Evolutionary conservation across 2,329 filamentous ascomycete genomes (phyloP), one percentile per base, ranked within the genome.

Genomic region (Thermomyces lanuginosus): DNA sequence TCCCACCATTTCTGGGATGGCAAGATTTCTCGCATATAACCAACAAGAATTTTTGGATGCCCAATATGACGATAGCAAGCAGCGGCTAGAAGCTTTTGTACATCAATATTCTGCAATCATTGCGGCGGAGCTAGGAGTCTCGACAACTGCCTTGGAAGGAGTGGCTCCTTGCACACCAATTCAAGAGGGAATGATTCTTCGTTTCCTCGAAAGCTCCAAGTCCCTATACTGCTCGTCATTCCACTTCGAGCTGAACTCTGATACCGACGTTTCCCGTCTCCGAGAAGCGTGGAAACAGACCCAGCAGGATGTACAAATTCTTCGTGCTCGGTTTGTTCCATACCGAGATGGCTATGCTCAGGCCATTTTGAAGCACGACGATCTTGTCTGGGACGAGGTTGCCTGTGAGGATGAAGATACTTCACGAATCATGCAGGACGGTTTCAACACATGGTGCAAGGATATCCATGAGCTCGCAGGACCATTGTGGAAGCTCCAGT

Each of bases 161-260:
- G 68, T 92, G 27, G 71, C 71, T 0, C 84, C 83, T 3, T 92
- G 84, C 44, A 91, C 84, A 1, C 69, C 83, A 0, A 56, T 92
- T 1, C 84, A 93, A 43, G 72, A 86, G 45, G 84, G 83, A 0
- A 86, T 93, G 58, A 70, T 92, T 26, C 76, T 76, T 4, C 66
- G 72, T 25, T 74, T 72, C 13, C 46, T 77, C 19, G 65, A 69
- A 6, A 69, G 58, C 10, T 52, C 62, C 0, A 46, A 56, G 0
- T 59, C 63, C 0, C 53, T 76, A 0, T 93, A 93, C 44, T 91
- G 86, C 48, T 83, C 83, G 30, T 60, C 63, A 0, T 92, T 93
- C 42, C 53, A 51, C 0, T 71, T 86, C 22, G 39, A 55, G 1
- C 49, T 92, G 1, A 30, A 48, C 0, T 30, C 48, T 0, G 34